Base-by-base conservation (phyloP, 1,284 basidiomycete species). In the Trichosporon faecale region DNA sequence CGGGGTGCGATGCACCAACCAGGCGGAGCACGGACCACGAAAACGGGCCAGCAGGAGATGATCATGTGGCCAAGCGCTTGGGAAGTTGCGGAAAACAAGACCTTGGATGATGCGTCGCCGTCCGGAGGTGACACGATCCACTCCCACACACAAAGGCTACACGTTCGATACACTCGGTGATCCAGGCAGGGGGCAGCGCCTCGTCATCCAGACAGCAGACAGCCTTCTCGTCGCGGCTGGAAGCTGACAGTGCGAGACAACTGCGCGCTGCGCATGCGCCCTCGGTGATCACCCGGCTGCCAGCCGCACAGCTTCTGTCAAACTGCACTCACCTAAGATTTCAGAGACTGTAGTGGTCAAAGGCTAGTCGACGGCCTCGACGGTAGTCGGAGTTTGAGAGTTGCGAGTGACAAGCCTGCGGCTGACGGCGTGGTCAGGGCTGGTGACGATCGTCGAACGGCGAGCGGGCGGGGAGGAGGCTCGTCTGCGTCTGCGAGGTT, bases 381-480 rank as follows among this genome's bases (percentile, higher is more conserved):
- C 55, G n/a, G 55, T 23, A 12, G 49, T 52, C 49, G 55, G 55
- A 14, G 55, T 60, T 27, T 60, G 55, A 60, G 16, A 5, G 29
- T 31, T 31, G 27, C 6, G 27, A 61, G 57, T 61, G 57, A 61
- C 57, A 31, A 33, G 57, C 57, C 57, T 31, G 29, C 27, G 12
- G 27, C 55, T 27, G 25, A 18, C 14, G 27, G 57, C 57, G 57
- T n/a, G 57, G 27, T 61, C 27, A 61, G 57, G 57, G 57, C 14
- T 33, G 29, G 27, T n/a, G 57, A 33, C 29, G 57, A 61, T n/a
- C 57, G 57, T 61, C 57, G 57, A 31, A 61, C 29, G 40, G 40
- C 40, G 27, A 31, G 57, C n/a, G 49, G 49, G 49, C 16, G 21
- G 21, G 21, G 3, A 25, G 27, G 27, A 60, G 55, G 25, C 55